Evolutionary conservation across 768 basidiomycete genomes (phyloP).

Genomic region (Suillus variegatus): DNA sequence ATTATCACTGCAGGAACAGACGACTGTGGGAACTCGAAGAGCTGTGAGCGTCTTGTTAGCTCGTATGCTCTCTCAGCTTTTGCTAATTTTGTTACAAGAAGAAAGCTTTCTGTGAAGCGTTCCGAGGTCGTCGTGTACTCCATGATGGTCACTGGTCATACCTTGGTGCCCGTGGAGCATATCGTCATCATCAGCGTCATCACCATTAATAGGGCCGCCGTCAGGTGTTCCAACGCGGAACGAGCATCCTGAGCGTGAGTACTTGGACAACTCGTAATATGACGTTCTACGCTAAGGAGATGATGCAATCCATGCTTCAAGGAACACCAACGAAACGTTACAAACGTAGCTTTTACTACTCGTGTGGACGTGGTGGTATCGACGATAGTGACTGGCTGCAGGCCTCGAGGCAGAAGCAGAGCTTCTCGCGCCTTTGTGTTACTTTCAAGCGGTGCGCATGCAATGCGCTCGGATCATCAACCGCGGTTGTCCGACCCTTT

Average conservation of each 20-base stretch:
- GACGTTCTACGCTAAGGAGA: constrained; percentile 17
- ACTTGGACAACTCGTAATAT: constrained; percentile 5
- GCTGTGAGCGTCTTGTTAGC: neutral
- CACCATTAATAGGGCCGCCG: neutral
- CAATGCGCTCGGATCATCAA: constrained; percentile 6
- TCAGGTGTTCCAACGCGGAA: neutral
- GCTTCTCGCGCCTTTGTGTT: constrained; percentile 4
- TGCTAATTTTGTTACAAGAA: neutral
- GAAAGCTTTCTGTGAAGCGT: neutral
- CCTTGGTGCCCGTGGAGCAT: neutral
- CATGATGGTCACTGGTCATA: neutral
- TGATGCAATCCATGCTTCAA: constrained; percentile 13
- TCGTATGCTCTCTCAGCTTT: neutral
- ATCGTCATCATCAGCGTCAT: constrained; percentile 8
- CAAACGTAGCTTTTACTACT: neutral
- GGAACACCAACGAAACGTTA: constrained; percentile 1
- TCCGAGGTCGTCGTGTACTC: neutral
- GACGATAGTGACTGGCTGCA: constrained; percentile 12
- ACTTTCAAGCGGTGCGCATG: constrained; percentile 4
- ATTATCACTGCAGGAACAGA: neutral
- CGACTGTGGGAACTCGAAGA: neutral
- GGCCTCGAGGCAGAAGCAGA: constrained; percentile 17
- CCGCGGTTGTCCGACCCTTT: constrained; percentile 17
- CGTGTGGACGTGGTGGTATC: constrained; percentile 4
- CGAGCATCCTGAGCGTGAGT: constrained; percentile 8